Evolutionary conservation across 1,284 basidiomycete species (phyloP), one percentile per base, ranked within the genome.

Genomic region (Microbotryum lychnidis-dioicae): DNA sequence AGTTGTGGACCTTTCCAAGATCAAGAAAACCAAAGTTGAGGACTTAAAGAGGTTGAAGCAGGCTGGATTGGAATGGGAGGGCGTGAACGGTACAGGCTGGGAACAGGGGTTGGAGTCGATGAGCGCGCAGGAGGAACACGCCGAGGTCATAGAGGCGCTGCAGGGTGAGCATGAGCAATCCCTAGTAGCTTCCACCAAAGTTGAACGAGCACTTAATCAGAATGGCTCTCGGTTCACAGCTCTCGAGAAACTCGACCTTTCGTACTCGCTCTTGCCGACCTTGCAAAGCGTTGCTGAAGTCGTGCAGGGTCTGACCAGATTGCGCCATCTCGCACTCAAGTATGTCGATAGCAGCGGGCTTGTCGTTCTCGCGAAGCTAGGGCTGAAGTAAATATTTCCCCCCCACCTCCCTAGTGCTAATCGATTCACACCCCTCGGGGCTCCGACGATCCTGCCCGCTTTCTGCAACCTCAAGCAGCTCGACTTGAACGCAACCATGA

Each of bases 181-280:
- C 12, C 14, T 7, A 25, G 25, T 47, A 37, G 27, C 18, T 10
- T n/a, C 20, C 52, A 4, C 1, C 20, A 5, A n/a, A 5, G 6
- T 18, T 1, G 50, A 87, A 87, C 89, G 37, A 42, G 37, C 16
- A 42, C 12, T 42, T 6, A 42, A 4, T 18, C 16, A 5, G 37
- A 14, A 4, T 42, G 14, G 73, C 80, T 84, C 65, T 31, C 27
- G 54, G n/a, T 42, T 20, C 59, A 12, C 74, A 94, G 91, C 82
- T 70, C 79, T 96, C 29, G 81, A 82, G 9, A 84, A 83, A 21
- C 79, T 98, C 33, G 87, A 97, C 75, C 78, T 98, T 27, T 92
- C 91, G 16, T 79, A 79, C 47, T 92, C 82, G 72, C 80, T 97
- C 18, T 69, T 97, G 8, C 75, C 85, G 3, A 79, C 76, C 53